Base-by-base conservation (phyloP, 495 filamentous ascomycete species). In the Hypoxylon lenormandii region DNA sequence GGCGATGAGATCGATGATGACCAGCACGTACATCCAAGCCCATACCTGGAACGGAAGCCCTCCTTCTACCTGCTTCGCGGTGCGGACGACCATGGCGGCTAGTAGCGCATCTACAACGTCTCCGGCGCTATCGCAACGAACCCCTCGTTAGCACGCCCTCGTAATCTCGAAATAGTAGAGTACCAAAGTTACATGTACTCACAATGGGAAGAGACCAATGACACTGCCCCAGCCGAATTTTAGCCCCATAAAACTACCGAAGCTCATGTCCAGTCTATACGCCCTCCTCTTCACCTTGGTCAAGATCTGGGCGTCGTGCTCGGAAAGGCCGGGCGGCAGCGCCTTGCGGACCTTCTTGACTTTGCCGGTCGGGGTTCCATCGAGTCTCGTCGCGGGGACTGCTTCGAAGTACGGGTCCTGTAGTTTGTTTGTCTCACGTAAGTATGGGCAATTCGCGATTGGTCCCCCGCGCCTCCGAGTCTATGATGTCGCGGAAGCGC, bases 181-280 rank as follows among this genome's bases (percentile, higher is more conserved):
- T 12, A 47, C 30, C 15, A 16, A 18, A 46, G 37, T 10, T n/a
- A n/a, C n/a, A n/a, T n/a, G n/a, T 56, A 85, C 89, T 85, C 80
- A 92, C 84, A 85, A 84, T 54, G 95, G 95, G 43, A 97, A 74
- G 36, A 97, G 67, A 5, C 88, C 94, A 69, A 97, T 91, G 52
- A 97, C 83, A 70, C 86, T 88, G 28, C 88, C 86, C 90, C 91
- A 95, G 16, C 94, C 94, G 74, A 97, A 90, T 55, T 87, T 84
- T 53, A 96, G 82, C 18, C 91, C 90, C 65, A 88, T 86, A 73
- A 90, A 84, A 72, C 86, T 93, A 76, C 90, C 92, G 13, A 93
- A 83, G 62, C 82, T 84, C 84, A 89, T 89, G 78, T 98, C 95
- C 37, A 96, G 86, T 19, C 83, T 80, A 78, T 96, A 95, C 23